phyloP scores from a whole-genome alignment of 1,284 basidiomycete species.

The Caloboletus inedulis region DNA sequence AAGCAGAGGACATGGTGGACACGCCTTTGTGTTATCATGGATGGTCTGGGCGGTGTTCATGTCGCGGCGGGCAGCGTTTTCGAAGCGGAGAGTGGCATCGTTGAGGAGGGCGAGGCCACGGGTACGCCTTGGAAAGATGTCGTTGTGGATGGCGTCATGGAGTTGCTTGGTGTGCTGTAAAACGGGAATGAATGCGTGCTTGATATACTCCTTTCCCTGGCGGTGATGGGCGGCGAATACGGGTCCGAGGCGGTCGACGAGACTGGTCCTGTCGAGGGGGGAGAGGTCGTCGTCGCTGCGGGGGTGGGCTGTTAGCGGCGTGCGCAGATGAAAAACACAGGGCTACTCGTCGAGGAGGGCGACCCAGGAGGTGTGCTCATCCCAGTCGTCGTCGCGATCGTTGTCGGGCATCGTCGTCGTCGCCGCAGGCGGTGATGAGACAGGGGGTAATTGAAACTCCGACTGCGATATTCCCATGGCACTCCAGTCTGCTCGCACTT shows the following conservation, averaged over 20 bases:
- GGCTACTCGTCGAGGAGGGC: constrained; percentile 31
- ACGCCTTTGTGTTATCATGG: constrained; percentile 24
- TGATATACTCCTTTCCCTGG: constrained; percentile 19
- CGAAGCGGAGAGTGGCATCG: constrained; percentile 15
- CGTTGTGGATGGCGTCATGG: constrained; percentile 26
- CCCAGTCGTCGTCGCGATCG: constrained; percentile 21
- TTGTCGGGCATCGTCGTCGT: constrained; percentile 7
- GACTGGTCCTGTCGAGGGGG: constrained; percentile 8
- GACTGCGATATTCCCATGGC: constrained; percentile 16
- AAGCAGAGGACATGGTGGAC: constrained; percentile 10
- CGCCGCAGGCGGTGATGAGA: background rate
- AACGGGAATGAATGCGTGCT: constrained; percentile 25
- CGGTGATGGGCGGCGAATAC: constrained; percentile 24
- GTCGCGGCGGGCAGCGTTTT: constrained; percentile 22
- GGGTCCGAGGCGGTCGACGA: constrained; percentile 30
- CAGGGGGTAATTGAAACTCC: constrained; percentile 26
- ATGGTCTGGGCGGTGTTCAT: constrained; percentile 5
- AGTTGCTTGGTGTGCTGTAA: constrained; percentile 26
- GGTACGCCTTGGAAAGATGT: constrained; percentile 18
- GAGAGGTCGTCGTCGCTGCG: constrained; percentile 20
- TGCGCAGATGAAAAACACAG: background rate
- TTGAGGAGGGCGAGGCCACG: constrained; percentile 21
- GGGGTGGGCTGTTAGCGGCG: constrained; percentile 3
- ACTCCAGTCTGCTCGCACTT: background rate
- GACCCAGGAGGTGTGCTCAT: constrained; percentile 29